These are phyloP conservation scores for Solanum corneliomulleri DNA, from an alignment of 257 asterid genomes.

Conservation along the genomic window DNA sequence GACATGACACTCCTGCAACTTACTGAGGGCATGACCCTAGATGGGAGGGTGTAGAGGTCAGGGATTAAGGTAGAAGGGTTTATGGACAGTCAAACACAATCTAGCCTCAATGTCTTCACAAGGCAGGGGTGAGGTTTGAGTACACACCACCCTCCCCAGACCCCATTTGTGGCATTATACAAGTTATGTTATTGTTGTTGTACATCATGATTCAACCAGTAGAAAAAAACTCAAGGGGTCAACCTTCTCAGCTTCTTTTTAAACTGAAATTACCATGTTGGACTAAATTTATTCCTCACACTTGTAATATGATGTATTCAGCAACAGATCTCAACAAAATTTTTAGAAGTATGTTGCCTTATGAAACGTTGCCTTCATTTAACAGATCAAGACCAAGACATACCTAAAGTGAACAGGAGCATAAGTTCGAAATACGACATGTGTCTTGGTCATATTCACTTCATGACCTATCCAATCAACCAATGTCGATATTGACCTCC, in stretches of 20 bases:
- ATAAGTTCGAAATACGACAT: constrained; percentile 7
- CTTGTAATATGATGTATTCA: neutral
- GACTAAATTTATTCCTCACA: neutral
- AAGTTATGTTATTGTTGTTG: neutral
- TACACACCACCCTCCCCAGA: neutral
- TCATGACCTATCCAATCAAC: constrained; percentile 11
- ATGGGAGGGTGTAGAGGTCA: neutral
- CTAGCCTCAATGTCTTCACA: neutral
- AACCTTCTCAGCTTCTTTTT: neutral
- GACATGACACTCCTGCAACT: neutral
- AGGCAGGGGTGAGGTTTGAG: neutral
- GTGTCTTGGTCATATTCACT: constrained; percentile 3
- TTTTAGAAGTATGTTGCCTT: neutral
- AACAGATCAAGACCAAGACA: neutral
- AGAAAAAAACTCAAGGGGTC: neutral
- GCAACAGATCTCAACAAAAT: neutral
- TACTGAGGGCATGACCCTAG: neutral
- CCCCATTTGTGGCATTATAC: neutral
- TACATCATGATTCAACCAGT: neutral
- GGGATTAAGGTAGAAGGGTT: neutral
- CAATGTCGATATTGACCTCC: neutral
- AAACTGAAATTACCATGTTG: neutral
- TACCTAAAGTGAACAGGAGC: constrained; percentile 18
- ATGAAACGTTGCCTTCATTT: neutral
- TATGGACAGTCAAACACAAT: neutral